phyloP scores from a whole-genome alignment of 2,329 filamentous ascomycete genomes.

The Mycogone perniciosa region DNA sequence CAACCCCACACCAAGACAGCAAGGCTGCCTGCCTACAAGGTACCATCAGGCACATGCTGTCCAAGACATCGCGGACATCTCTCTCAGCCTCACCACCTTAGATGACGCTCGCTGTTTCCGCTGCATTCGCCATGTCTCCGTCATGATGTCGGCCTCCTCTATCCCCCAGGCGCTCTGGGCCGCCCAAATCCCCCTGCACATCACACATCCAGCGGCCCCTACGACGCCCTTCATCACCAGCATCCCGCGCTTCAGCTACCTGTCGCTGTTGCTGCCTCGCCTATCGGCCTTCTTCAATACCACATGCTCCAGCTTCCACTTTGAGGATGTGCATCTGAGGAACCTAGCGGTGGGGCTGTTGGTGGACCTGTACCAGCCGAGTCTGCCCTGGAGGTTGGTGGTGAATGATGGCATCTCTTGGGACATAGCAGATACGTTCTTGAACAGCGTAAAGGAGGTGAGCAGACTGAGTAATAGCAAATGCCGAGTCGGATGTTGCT shows the following conservation, averaged over 20 bases:
- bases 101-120: no score
- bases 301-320: conserved; percentile 53
- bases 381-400: conserved; percentile 48
- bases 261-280: conserved; percentile 51
- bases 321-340: conserved; percentile 47
- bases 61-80: no score
- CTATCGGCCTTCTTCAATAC: conserved; percentile 46
- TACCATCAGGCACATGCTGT: no score
- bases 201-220: conserved; percentile 44
- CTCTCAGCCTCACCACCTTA: no score
- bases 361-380: conserved; percentile 50
- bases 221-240: conserved; percentile 46
- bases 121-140: conserved; percentile 14
- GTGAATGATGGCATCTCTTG: conserved; percentile 50
- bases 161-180: conserved; percentile 48
- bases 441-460: conserved; percentile 59
- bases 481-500: background rate
- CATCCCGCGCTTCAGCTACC: conserved; percentile 54
- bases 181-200: conserved; percentile 47
- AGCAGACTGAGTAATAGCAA: conserved; percentile 15
- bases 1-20: no score
- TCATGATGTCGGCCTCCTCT: conserved; percentile 20
- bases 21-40: no score
- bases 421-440: conserved; percentile 57
- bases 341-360: conserved; percentile 50